A percentile compares a stretch with the other conserved stretches of the same genome.
These are phyloP conservation scores for Carex myosuroides DNA, from an alignment of 176 grass and related monocot species.

Conservation along the genomic window DNA sequence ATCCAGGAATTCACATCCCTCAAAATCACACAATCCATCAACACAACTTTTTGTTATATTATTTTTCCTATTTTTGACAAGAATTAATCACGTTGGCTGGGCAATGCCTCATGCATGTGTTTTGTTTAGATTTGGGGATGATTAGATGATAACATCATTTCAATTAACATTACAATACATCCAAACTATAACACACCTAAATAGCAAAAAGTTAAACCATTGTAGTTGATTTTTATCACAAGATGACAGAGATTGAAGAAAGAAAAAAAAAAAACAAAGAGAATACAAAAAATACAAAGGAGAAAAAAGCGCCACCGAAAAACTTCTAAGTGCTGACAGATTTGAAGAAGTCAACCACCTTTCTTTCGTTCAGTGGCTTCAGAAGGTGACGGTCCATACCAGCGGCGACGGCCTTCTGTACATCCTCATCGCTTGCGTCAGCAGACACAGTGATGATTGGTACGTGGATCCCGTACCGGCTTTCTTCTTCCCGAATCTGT, in stretches of 20 bases:
- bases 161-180: neutral
- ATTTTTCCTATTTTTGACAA: neutral
- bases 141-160: neutral
- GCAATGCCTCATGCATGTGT: no score
- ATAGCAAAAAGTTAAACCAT: neutral
- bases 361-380: slow-evolving; percentile 35
- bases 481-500: slow-evolving; percentile 56
- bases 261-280: neutral
- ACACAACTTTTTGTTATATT: no score
- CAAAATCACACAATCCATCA: no score
- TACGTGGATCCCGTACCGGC: slow-evolving; percentile 21
- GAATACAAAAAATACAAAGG: no score
- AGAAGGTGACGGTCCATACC: slow-evolving; percentile 57
- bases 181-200: neutral
- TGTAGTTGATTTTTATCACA: neutral
- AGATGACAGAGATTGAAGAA: neutral
- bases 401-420: slow-evolving; percentile 15
- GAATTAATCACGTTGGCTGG: neutral
- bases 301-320: neutral
- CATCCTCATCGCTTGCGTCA: slow-evolving; percentile 30
- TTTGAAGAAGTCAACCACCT: neutral
- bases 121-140: neutral
- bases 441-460: slow-evolving; percentile 66
- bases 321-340: neutral
- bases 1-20: no score